Evolutionary conservation across 805 yeast genomes (phyloP).

Genomic region (Saccharomycopsis guyanensis): DNA sequence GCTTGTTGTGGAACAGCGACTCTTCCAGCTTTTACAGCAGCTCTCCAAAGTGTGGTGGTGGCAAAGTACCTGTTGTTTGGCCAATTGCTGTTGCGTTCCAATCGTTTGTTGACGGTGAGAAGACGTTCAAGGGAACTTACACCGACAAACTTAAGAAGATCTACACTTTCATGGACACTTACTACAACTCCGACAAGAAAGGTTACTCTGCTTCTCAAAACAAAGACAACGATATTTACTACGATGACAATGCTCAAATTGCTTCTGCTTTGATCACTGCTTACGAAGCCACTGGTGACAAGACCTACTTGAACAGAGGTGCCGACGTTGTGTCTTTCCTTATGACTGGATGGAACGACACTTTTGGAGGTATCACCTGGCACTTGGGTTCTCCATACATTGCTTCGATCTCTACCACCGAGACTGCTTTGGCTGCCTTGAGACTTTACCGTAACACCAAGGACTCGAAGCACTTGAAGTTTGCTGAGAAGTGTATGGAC

Average conservation of each 20-base stretch:
- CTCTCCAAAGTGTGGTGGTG: background rate
- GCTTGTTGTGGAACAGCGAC: slow-evolving; percentile 8
- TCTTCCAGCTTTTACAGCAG: background rate
- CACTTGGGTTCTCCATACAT: slow-evolving; percentile 52
- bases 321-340: slow-evolving; percentile 51
- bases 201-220: slow-evolving; percentile 64
- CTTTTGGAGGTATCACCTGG: slow-evolving; percentile 62
- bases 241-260: slow-evolving; percentile 72
- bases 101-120: slow-evolving; percentile 59
- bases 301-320: slow-evolving; percentile 44
- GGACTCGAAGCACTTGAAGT: slow-evolving; percentile 42
- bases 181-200: slow-evolving; percentile 37
- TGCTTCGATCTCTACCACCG: slow-evolving; percentile 62
- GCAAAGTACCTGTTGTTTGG: slow-evolving; percentile 37
- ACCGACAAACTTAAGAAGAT: slow-evolving; percentile 49
- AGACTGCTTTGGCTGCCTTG: slow-evolving; percentile 55
- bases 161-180: slow-evolving; percentile 42
- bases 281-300: slow-evolving; percentile 57
- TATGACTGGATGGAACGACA: slow-evolving; percentile 56
- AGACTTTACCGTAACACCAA: slow-evolving; percentile 47
- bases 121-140: slow-evolving; percentile 24
- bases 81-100: slow-evolving; percentile 59
- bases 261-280: slow-evolving; percentile 58
- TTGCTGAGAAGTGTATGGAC: slow-evolving; percentile 52
- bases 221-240: slow-evolving; percentile 57